Evolutionary conservation across 2,329 filamentous ascomycete genomes (phyloP), one percentile per base, ranked within the genome.

Genomic region (Chrysosporium keratinophilum): DNA sequence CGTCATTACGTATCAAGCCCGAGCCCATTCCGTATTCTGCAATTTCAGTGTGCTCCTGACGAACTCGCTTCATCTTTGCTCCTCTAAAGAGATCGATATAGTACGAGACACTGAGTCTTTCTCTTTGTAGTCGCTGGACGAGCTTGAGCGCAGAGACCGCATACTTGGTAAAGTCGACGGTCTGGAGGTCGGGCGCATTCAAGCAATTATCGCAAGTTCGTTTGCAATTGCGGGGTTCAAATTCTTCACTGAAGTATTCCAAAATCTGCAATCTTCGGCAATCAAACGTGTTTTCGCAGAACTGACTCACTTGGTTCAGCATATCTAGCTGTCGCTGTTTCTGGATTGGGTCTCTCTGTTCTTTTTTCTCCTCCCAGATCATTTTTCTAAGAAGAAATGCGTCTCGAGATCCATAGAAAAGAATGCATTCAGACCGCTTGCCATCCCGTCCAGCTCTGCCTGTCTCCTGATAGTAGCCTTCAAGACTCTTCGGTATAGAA

Each of bases 391-490:
- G 74, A 51, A 80, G 78, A 47, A 76, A 79, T 50, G 85, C 83
- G 66, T 98, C 93, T 56, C 74, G 78, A 64, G 88, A 95, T 43
- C 82, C 81, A 63, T 93, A 98, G 69, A 85, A 97, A 12, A 98
- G 78, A 66, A 90, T 93, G 71, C 93, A 98, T 55, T 86, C 84
- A 5, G 93, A 96, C 17, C 78, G 79, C 60, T 88, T 82, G 7
- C 91, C 91, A 67, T 98, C 93, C 66, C 93, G 82, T 5, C 93
- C 93, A 55, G 94, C 93, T 62, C 93, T 85, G 1, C 93, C 93
- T 43, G 93, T 98, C 69, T 98, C 93, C 67, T 98, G 93, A 65
- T 98, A 98, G 68, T 98, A 98, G 0, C 93, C 93, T 71, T 98
- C 93, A 52, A 98, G 74, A 62, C 88, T 96, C 70, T 98, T 97